Percentiles rank a stretch among this genome's conserved stretches.
Conservation (phyloP, 2,329 filamentous ascomycete species). For the Monosporascus ibericus region DNA sequence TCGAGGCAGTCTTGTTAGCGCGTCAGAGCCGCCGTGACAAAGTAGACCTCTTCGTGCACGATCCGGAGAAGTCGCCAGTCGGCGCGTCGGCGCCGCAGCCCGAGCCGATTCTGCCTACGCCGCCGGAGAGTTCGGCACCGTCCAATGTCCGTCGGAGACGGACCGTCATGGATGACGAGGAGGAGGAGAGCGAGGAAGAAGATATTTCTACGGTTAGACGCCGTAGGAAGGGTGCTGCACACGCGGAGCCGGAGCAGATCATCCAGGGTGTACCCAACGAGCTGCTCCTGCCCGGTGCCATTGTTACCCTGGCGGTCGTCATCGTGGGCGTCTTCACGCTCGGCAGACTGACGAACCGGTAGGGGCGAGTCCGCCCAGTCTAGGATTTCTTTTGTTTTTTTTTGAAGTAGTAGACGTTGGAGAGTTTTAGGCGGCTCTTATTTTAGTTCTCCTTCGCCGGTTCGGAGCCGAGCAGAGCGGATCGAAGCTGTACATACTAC, state of each 20-base stretch:
- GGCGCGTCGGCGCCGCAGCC: conserved; percentile 48
- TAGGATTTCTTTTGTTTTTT: background rate
- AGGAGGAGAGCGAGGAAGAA: conserved; percentile 50
- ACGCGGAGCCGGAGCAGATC: conserved; percentile 62
- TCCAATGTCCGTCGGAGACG: conserved; percentile 45
- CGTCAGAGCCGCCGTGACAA: conserved; percentile 76
- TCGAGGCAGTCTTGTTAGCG: conserved; percentile 83
- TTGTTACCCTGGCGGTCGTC: conserved; percentile 89
- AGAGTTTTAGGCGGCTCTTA: background rate
- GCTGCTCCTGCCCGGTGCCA: conserved; percentile 83
- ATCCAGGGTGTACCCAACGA: conserved; percentile 93
- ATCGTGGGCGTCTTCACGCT: conserved; percentile 92
- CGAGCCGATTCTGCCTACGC: conserved; percentile 36
- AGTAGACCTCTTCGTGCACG: conserved; percentile 94
- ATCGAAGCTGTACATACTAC: background rate
- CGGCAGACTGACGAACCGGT: conserved; percentile 58
- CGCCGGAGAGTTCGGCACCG: conserved; percentile 39
- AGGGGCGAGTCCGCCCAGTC: conserved; percentile 14
- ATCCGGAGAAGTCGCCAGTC: conserved; percentile 84
- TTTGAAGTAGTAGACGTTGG: background rate
- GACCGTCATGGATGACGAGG: conserved; percentile 33
- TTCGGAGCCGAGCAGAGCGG: background rate
- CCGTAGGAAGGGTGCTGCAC: conserved; percentile 38
- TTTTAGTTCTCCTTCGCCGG: background rate
- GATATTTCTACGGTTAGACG: conserved; percentile 45